A percentile compares a stretch with the other conserved stretches of the same genome.
phyloP scores from a whole-genome alignment of 768 basidiomycete genomes.

The Dacryopinax primogenitus region DNA sequence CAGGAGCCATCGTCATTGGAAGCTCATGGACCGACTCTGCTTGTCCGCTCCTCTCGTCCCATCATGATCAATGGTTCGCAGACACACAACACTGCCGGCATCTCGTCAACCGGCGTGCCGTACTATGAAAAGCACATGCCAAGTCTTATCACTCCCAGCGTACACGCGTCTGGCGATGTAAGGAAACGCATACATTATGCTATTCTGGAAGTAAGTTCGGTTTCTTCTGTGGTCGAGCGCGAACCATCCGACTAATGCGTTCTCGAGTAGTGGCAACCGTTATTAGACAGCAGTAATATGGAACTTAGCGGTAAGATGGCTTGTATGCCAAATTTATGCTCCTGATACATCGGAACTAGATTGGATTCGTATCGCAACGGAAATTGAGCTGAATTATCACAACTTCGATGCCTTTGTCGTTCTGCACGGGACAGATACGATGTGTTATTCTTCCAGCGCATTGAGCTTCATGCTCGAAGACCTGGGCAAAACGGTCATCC shows the following conservation, averaged over 20 bases:
- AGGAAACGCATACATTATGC: conserved; percentile 71
- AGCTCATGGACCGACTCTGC: conserved; percentile 25
- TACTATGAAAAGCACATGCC: conserved; percentile 64
- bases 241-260: conserved; percentile 16
- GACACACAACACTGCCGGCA: neutral
- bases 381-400: conserved; percentile 84
- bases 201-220: conserved; percentile 53
- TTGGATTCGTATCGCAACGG: conserved; percentile 81
- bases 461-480: conserved; percentile 73
- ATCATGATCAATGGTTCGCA: conserved; percentile 33
- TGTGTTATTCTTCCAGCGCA: conserved; percentile 32
- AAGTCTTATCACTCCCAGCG: conserved; percentile 66
- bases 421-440: conserved; percentile 75
- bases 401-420: conserved; percentile 82
- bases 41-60: conserved; percentile 58
- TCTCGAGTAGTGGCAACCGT: conserved; percentile 57
- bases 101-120: conserved; percentile 32
- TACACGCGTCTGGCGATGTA: conserved; percentile 36
- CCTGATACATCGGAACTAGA: conserved; percentile 34
- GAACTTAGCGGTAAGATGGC: conserved; percentile 51
- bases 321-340: neutral
- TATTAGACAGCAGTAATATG: conserved; percentile 82
- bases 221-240: neutral
- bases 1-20: conserved; percentile 19
- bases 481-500: conserved; percentile 79